phyloP scores from a whole-genome alignment of 2,329 filamentous ascomycete species.

The Fusarium setosum region DNA sequence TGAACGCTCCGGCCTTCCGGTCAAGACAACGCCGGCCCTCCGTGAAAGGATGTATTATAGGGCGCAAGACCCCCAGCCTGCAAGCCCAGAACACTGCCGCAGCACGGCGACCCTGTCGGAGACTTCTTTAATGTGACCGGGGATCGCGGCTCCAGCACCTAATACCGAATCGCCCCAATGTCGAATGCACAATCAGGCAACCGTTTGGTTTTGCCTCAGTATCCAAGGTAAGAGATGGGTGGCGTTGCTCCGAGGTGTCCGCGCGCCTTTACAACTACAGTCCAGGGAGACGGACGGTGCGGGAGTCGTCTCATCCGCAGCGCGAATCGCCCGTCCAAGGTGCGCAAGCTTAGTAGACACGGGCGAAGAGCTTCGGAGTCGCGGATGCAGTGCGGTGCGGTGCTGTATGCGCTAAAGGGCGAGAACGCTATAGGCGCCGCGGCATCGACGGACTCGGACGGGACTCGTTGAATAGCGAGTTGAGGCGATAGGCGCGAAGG shows the following conservation, averaged over 20 bases:
- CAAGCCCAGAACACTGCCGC: constrained; percentile 22
- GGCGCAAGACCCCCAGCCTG: constrained; percentile 3
- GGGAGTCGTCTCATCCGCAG: too few relatives aligned
- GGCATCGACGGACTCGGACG: constrained; percentile 1
- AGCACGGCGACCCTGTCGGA: constrained; percentile 14
- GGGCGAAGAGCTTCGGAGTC: background rate
- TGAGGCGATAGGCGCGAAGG: constrained; percentile 2
- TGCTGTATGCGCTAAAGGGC: constrained; percentile 1
- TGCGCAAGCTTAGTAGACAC: background rate
- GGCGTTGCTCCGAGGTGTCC: constrained; percentile 34
- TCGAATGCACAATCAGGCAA: constrained; percentile 5
- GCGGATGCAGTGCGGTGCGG: too few relatives aligned
- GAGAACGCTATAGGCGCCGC: background rate
- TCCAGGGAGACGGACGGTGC: constrained; percentile 7
- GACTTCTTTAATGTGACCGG: constrained; percentile 23
- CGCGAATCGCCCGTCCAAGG: background rate
- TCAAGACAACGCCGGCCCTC: background rate
- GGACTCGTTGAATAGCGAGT: background rate
- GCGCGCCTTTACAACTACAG: constrained; percentile 23
- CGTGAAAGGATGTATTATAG: background rate
- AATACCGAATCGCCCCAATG: constrained; percentile 11
- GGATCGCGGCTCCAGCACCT: constrained; percentile 22
- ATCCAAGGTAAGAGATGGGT: constrained; percentile 6
- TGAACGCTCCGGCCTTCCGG: constrained; percentile 19
- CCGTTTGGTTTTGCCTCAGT: constrained; percentile 13